Evolutionary conservation across 2,329 filamentous ascomycete genomes (phyloP).

Genomic region (Ambrosiella xylebori): DNA sequence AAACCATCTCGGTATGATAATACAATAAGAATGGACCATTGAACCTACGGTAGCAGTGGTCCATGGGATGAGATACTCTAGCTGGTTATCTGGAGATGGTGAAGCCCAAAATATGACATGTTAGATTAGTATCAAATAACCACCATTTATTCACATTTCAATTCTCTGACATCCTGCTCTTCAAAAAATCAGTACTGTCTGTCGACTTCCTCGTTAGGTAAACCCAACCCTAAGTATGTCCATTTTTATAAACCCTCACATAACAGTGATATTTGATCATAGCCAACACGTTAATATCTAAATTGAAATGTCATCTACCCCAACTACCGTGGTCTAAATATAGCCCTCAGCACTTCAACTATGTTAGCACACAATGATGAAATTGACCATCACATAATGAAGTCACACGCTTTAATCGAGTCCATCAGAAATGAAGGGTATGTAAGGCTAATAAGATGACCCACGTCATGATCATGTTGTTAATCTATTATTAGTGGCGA

Average conservation of each 20-base stretch:
- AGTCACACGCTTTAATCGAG: slow-evolving; percentile 7
- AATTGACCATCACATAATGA: slow-evolving; percentile 1
- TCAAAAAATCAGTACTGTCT: no score
- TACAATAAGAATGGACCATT: not conserved
- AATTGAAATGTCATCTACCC: not conserved
- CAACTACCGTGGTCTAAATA: not conserved
- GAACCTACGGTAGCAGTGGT: not conserved
- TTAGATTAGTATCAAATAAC: slow-evolving; percentile 1
- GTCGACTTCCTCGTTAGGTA: no score
- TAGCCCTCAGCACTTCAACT: not conserved
- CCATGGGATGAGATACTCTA: slow-evolving; percentile 3
- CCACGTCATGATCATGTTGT: not conserved
- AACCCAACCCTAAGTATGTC: no score
- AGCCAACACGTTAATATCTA: no score
- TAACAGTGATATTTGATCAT: no score
- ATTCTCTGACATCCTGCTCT: no score
- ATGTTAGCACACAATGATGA: slow-evolving; percentile 1
- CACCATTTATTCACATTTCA: no score
- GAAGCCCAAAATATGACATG: not conserved
- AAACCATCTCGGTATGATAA: not conserved
- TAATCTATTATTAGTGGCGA: not conserved
- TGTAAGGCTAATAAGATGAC: not conserved
- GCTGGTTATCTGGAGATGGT: slow-evolving; percentile 4
- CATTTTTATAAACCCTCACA: no score
- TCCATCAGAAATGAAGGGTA: slow-evolving; percentile 12